Conservation (phyloP, 306 rosid genomes). For the Acacia crassicarpa region DNA sequence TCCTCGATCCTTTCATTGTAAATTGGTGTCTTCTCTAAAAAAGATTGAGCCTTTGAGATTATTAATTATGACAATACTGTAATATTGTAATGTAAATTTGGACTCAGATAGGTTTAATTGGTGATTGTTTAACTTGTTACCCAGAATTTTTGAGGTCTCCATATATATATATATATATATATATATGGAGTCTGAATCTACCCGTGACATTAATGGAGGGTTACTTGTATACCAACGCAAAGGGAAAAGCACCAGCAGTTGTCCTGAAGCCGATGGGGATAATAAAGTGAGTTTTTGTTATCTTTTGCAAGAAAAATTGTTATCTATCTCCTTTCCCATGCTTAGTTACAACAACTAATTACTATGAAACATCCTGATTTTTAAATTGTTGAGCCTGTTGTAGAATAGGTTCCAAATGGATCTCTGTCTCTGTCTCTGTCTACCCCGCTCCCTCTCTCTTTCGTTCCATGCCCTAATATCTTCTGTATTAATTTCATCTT, state of each 20-base stretch:
- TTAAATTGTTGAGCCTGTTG: background rate
- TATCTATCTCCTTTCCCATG: background rate
- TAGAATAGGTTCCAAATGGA: too few relatives aligned
- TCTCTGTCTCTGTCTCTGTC: too few relatives aligned
- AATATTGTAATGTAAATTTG: background rate
- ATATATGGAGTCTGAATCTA: too few relatives aligned
- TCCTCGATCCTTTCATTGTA: background rate
- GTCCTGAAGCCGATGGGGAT: background rate
- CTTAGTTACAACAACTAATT: background rate
- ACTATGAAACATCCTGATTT: background rate
- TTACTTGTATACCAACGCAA: background rate
- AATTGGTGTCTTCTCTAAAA: background rate
- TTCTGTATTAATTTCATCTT: background rate
- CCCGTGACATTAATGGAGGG: background rate
- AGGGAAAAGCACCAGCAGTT: background rate
- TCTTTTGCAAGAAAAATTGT: background rate
- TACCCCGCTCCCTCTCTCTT: too few relatives aligned
- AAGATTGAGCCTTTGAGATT: background rate
- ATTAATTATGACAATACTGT: background rate
- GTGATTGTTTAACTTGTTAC: background rate
- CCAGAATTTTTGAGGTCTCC: background rate
- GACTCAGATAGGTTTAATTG: background rate
- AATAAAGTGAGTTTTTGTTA: constrained; percentile 11
- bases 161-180: background rate
- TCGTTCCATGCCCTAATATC: background rate